Base-by-base conservation (phyloP, 2,329 filamentous ascomycete genomes). In the Fusarium humuli region DNA sequence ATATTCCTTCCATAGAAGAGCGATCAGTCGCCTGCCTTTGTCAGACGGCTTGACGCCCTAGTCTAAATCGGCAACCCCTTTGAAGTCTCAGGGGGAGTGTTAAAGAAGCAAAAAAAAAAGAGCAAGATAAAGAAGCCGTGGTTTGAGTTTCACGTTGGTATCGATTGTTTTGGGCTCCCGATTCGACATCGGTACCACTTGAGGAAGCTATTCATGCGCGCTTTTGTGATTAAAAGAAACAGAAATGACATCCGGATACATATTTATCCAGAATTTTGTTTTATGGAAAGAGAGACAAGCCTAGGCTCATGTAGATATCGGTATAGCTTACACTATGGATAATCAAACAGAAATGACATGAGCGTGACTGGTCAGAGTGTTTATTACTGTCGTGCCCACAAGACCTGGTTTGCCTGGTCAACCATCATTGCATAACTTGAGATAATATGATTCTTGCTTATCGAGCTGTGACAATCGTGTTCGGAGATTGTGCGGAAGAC, bases 1-100 rank as follows among this genome's bases (percentile, higher is more conserved):
- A 76, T 71, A 73, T 71, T 70, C 69, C 69, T 69, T 67, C 71
- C 67, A 75, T 76, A 75, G 72, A 76, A 69, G 73, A 76, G 70
- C 67, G 62, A 61, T 57, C 58, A 46, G 50, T 52, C 58, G 52
- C 55, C 60, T 60, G 61, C 47, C 41, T 34, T 40, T 44, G 45
- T 59, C 57, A 47, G 52, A 65, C 63, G 69, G 65, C 67, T 61
- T 63, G 64, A 65, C 41, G 52, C 60, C 62, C 53, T 67, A 64
- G 54, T 71, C 61, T 53, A 56, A 58, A 62, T 46, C 32, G 32
- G 32, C 23, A 37, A 37, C n/a, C 64, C 48, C 50, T 49, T 40
- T 57, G 40, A 50, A 53, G 60, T 55, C 44, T 64, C 44, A 48
- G 44, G 67, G 66, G 41, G 37, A 47, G 55, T 44, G 44, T 22